These are phyloP conservation scores for Kodamaea arcana DNA, from an alignment of 1,139 yeast species.

Conservation along the genomic window DNA sequence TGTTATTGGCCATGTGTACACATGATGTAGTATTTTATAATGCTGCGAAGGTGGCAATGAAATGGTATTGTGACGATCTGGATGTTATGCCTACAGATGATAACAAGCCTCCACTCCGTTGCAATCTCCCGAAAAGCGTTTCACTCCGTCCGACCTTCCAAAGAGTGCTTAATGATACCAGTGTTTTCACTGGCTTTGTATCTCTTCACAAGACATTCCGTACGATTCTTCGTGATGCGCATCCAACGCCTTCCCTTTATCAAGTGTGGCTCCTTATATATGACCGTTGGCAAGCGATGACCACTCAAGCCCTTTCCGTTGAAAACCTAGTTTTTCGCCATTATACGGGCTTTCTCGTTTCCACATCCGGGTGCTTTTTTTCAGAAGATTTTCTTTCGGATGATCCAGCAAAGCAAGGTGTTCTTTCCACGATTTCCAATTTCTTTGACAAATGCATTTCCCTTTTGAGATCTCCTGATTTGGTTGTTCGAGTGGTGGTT, in stretches of 20 bases:
- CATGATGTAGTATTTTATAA: conserved; percentile 56
- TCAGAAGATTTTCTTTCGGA: conserved; percentile 24
- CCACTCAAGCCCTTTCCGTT: conserved; percentile 23
- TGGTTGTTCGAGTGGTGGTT: conserved; percentile 44
- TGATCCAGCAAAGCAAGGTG: conserved; percentile 23
- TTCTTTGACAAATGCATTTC: conserved; percentile 50
- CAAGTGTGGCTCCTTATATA: conserved; percentile 62
- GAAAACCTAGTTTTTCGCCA: conserved; percentile 50
- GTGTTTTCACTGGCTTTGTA: conserved; percentile 68
- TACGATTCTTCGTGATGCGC: conserved; percentile 51
- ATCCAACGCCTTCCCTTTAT: conserved; percentile 57
- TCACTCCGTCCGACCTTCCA: conserved; percentile 32
- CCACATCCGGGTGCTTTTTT: conserved; percentile 54
- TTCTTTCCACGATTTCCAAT: conserved; percentile 30
- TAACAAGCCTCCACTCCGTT: no score
- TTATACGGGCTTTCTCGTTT: conserved; percentile 58
- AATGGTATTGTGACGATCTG: conserved; percentile 26
- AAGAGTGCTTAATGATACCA: conserved; percentile 51
- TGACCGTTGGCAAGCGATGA: conserved; percentile 47
- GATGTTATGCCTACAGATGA: not conserved
- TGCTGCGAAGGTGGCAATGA: conserved; percentile 47
- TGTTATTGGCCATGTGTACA: conserved; percentile 50
- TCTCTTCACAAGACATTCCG: conserved; percentile 70
- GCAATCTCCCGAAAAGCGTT: not conserved
- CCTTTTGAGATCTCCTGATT: conserved; percentile 47